Percentiles rank a stretch among this genome's conserved stretches.
phyloP scores from a whole-genome alignment of 2,329 filamentous ascomycete species.

The Xylaria sp. region DNA sequence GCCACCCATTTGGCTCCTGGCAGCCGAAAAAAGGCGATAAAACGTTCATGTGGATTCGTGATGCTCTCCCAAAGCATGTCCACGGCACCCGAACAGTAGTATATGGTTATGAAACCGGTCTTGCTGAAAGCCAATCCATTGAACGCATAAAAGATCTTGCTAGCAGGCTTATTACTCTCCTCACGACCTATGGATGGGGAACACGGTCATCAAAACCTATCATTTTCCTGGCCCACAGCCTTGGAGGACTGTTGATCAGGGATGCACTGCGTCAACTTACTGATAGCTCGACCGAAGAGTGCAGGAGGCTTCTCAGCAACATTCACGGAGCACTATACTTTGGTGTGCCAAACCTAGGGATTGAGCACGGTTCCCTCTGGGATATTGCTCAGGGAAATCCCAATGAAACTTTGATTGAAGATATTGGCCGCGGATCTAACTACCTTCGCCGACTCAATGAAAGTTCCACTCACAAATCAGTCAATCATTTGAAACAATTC shows the following conservation, averaged over 20 bases:
- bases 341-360: slow-evolving; percentile 35
- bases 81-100: slow-evolving; percentile 36
- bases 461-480: background rate
- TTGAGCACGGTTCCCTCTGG: slow-evolving; percentile 23
- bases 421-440: slow-evolving; percentile 23
- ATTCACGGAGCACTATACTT: slow-evolving; percentile 32
- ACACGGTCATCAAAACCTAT: slow-evolving; percentile 38
- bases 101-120: slow-evolving; percentile 45
- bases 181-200: slow-evolving; percentile 38
- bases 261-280: slow-evolving; percentile 37
- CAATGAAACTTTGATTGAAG: slow-evolving; percentile 26
- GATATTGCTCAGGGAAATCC: slow-evolving; percentile 24
- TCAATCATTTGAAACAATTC: slow-evolving; percentile 13
- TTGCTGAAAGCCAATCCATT: slow-evolving; percentile 41
- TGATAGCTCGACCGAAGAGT: background rate
- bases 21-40: slow-evolving; percentile 39
- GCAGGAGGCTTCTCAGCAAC: background rate
- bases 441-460: slow-evolving; percentile 28
- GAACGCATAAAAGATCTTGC: slow-evolving; percentile 43
- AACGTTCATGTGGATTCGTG: slow-evolving; percentile 48
- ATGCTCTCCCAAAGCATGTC: slow-evolving; percentile 39
- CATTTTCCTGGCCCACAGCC: slow-evolving; percentile 46
- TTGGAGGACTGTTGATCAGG: slow-evolving; percentile 46
- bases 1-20: slow-evolving; percentile 45
- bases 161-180: slow-evolving; percentile 31